phyloP scores from a whole-genome alignment of 2,329 filamentous ascomycete species.

The Scedosporium boydii region DNA sequence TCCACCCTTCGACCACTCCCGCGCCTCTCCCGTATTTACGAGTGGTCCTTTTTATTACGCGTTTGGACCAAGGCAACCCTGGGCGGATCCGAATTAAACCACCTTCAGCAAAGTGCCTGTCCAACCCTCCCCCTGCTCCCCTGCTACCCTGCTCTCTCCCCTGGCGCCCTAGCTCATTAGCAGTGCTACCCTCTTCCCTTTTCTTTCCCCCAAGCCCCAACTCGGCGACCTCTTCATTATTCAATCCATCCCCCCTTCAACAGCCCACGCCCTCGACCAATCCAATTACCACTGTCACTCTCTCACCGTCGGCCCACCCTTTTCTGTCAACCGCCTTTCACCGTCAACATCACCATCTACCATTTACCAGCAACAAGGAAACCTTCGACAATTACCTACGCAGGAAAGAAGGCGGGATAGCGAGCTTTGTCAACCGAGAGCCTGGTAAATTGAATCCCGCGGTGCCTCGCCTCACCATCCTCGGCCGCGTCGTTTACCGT shows the following conservation, averaged over 20 bases:
- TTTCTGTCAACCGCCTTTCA: background rate
- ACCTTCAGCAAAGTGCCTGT: constrained; percentile 6
- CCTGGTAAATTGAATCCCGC: background rate
- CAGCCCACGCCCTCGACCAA: constrained; percentile 1
- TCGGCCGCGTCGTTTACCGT: background rate
- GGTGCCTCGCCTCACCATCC: background rate
- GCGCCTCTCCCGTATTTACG: background rate
- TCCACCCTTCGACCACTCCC: background rate
- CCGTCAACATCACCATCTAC: constrained; percentile 3
- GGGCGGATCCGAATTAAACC: constrained; percentile 7
- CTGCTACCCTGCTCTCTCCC: constrained; percentile 1
- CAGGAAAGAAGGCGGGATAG: background rate
- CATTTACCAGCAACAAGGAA: background rate
- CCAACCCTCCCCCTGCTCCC: background rate
- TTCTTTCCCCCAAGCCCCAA: background rate
- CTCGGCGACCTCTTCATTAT: background rate
- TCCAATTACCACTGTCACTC: background rate
- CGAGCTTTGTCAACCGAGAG: background rate
- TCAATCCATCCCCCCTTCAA: constrained; percentile 1
- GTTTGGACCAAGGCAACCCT: constrained; percentile 1
- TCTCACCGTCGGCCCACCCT: constrained; percentile 7
- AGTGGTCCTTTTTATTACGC: constrained; percentile 4
- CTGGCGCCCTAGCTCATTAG: background rate
- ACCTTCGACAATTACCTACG: background rate
- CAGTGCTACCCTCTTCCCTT: background rate